These are phyloP conservation scores for Acer saccharum DNA, from an alignment of 345 rosid genomes.

Conservation along the genomic window DNA sequence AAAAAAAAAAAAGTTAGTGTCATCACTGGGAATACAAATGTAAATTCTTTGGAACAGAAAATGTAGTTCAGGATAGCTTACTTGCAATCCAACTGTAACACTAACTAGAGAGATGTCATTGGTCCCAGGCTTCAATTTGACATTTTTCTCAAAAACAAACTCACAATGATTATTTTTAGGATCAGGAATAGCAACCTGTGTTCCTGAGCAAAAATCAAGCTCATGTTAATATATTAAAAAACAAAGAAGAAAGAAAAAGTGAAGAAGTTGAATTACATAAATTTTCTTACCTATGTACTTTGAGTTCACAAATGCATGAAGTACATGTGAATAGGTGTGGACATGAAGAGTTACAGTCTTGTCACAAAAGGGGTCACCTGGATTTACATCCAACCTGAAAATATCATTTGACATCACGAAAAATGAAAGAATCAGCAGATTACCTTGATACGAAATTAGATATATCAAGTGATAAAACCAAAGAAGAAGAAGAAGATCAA, in stretches of 20 bases:
- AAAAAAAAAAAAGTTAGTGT: too few species aligned
- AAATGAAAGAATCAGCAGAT: neutral
- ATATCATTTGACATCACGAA: neutral
- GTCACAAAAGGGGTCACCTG: conserved; percentile 18
- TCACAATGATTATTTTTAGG: neutral
- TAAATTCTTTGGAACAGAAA: too few species aligned
- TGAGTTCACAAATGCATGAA: conserved; percentile 50
- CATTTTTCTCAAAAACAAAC: conserved; percentile 27
- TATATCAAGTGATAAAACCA: neutral
- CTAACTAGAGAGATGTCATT: conserved; percentile 46
- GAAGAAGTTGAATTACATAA: neutral
- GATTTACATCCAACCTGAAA: conserved; percentile 24
- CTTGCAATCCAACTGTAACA: conserved; percentile 50
- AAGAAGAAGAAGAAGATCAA: too few species aligned
- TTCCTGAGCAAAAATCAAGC: conserved; percentile 17
- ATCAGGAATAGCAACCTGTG: conserved; percentile 5
- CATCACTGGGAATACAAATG: too few species aligned
- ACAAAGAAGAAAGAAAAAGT: neutral
- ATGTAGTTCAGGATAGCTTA: too few species aligned
- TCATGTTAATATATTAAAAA: neutral
- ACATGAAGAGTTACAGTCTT: conserved; percentile 32
- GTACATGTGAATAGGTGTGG: conserved; percentile 30
- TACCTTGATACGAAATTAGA: too few species aligned
- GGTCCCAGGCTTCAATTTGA: conserved; percentile 31
- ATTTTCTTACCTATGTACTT: conserved; percentile 30